Conservation (phyloP, 2,329 filamentous ascomycete genomes). For the Fusarium acutatum region DNA sequence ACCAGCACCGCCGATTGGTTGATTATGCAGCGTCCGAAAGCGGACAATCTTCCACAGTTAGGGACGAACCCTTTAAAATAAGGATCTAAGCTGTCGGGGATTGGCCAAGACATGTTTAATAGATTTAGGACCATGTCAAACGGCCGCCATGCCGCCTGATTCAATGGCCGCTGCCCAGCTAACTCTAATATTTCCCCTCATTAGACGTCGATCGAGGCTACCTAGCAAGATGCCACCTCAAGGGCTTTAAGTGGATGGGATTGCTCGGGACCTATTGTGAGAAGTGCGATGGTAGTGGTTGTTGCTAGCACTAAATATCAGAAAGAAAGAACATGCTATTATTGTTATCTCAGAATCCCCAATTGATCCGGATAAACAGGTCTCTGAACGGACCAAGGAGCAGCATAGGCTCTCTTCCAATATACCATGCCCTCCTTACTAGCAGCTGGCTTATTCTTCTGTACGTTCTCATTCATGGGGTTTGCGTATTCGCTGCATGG, state of each 20-base stretch:
- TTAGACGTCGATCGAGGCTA: background rate
- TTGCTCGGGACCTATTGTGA: background rate
- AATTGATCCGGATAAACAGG: no score
- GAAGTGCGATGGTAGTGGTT: background rate
- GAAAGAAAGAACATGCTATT: no score
- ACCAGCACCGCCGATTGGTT: background rate
- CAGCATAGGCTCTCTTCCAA: no score
- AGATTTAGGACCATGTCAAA: background rate
- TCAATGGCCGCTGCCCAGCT: background rate
- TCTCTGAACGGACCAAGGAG: no score
- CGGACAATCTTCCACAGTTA: background rate
- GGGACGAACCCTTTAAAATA: background rate
- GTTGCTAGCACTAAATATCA: background rate
- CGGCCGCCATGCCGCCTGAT: background rate
- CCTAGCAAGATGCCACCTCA: no score
- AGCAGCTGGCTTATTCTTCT: no score
- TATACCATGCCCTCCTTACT: no score
- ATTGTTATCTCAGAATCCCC: no score
- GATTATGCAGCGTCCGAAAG: background rate
- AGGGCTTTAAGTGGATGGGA: background rate
- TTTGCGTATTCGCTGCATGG: no score
- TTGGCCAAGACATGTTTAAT: background rate
- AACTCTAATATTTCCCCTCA: background rate
- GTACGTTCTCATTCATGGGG: no score
- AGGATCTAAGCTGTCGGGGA: background rate